Conservation (phyloP, 2,329 filamentous ascomycete species). For the Orbilia brochopaga region DNA sequence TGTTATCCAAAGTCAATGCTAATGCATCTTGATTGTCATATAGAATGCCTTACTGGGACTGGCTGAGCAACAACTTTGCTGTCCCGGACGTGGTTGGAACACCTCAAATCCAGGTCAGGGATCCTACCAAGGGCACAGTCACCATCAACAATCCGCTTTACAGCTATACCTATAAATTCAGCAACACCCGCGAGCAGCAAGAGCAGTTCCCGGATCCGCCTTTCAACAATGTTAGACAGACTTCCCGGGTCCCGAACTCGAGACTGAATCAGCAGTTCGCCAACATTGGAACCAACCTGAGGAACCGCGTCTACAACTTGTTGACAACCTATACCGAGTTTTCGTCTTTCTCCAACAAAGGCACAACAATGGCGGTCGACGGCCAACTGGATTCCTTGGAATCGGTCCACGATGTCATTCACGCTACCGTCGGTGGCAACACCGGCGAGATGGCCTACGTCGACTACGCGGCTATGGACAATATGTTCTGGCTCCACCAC, state of each 20-base stretch:
- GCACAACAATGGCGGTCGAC: constrained; percentile 52
- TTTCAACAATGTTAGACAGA: constrained; percentile 14
- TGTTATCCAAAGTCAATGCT: too few species aligned
- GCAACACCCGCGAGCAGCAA: not conserved
- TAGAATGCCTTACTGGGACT: constrained; percentile 61
- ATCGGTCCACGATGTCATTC: constrained; percentile 69
- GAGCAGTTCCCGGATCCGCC: constrained; percentile 18
- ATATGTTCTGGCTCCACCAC: constrained; percentile 78
- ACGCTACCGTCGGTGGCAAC: constrained; percentile 56
- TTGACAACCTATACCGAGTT: constrained; percentile 68
- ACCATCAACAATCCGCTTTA: constrained; percentile 69
- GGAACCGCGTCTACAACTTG: constrained; percentile 34
- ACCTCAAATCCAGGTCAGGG: constrained; percentile 61
- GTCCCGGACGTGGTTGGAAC: constrained; percentile 49
- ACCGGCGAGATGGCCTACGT: constrained; percentile 64
- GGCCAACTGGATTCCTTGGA: constrained; percentile 66
- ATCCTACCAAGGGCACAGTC: constrained; percentile 64
- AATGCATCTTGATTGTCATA: constrained; percentile 21
- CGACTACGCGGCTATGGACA: constrained; percentile 77
- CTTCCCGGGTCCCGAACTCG: constrained; percentile 12
- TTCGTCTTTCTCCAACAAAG: constrained; percentile 74
- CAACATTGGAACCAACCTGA: constrained; percentile 44
- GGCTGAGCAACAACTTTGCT: constrained; percentile 59
- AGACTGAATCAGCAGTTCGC: constrained; percentile 22
- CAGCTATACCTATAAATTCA: constrained; percentile 63